Conservation (phyloP, 495 filamentous ascomycete genomes). For the Neurospora tetrasperma region DNA sequence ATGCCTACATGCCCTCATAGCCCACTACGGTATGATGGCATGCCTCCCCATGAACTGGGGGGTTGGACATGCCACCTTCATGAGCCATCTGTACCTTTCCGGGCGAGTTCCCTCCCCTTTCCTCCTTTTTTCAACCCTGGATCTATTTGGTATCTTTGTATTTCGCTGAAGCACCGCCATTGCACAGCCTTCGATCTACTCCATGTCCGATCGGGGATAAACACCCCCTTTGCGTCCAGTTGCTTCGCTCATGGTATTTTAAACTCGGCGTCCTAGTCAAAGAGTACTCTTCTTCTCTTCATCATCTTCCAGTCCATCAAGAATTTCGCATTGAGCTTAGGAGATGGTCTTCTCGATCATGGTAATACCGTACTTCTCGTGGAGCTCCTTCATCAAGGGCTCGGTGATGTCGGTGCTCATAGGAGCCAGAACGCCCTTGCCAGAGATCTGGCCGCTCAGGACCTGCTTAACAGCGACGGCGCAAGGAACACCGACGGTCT, state of each 20-base stretch:
- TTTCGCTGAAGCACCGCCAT: not conserved
- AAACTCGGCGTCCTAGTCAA: not conserved
- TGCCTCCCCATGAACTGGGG: not conserved
- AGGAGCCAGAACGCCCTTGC: slow-evolving; percentile 75
- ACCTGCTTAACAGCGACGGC: slow-evolving; percentile 64
- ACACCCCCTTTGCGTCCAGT: not conserved
- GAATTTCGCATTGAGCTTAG: slow-evolving; percentile 1
- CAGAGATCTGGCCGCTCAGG: slow-evolving; percentile 65
- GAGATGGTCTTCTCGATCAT: slow-evolving; percentile 29
- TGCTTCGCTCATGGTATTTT: not conserved
- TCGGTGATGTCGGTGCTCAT: slow-evolving; percentile 63
- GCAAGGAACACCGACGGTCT: slow-evolving; percentile 35
- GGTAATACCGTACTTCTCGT: slow-evolving; percentile 25
- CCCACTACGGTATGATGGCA: not conserved
- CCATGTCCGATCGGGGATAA: not conserved
- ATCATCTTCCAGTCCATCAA: not conserved
- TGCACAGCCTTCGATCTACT: not conserved
- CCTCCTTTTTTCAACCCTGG: not conserved
- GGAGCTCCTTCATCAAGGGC: slow-evolving; percentile 54
- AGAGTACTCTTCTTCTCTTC: not conserved
- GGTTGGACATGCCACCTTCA: not conserved
- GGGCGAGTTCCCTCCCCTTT: not conserved
- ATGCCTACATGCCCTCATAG: not conserved
- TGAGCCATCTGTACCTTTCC: not conserved
- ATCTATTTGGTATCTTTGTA: not conserved